Evolutionary conservation across 345 rosid genomes (phyloP), one percentile per base, ranked within the genome.

Genomic region (Cardamine resedifolia): DNA sequence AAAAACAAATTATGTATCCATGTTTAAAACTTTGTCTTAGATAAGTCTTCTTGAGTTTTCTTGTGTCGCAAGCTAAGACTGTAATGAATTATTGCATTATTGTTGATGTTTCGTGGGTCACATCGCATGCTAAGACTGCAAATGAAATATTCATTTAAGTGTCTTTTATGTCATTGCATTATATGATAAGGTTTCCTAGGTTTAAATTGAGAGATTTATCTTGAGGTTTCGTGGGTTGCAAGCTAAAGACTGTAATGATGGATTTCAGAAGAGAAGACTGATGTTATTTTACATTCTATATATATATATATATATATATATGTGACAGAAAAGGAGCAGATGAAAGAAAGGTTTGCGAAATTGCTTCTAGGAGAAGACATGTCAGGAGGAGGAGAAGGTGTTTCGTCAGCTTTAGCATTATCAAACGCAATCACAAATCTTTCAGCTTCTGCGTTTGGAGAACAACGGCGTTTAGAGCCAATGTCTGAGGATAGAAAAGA

Each of bases 371-470:
- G 95, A n/a, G 91, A 87, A 77, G 95, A 88, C 63, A 86, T 88
- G 90, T 86, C 91, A 44, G 90, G 95, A 12, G 90, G 91, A 66
- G 88, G 91, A 5, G 80, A 85, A 75, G 95, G 95, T 21, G 90
- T 88, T 53, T 83, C 91, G 2, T 88, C 95, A 12, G 95, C 95
- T 48, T 73, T 88, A 55, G 95, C 95, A 23, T 62, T 88, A 66
- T 88, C 95, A 39, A 82, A 82, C 68, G 83, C 85, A 55, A 68
- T 82, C 55, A 80, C 85, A 63, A 77, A 82, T 57, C 85, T 82
- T 63, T 75, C 85, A 77, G 83, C 80, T 52, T 80, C 85, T 64
- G 81, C 75, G 30, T 82, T 82, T 68, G 85, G 85, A 20, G 83
- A 82, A 14, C 83, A 74, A 58, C 39, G 71, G 9, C 81, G 80